Evolutionary conservation across 163 green algal genomes (phyloP), one percentile per base, ranked within the genome.

Genomic region (Volvox carteri): DNA sequence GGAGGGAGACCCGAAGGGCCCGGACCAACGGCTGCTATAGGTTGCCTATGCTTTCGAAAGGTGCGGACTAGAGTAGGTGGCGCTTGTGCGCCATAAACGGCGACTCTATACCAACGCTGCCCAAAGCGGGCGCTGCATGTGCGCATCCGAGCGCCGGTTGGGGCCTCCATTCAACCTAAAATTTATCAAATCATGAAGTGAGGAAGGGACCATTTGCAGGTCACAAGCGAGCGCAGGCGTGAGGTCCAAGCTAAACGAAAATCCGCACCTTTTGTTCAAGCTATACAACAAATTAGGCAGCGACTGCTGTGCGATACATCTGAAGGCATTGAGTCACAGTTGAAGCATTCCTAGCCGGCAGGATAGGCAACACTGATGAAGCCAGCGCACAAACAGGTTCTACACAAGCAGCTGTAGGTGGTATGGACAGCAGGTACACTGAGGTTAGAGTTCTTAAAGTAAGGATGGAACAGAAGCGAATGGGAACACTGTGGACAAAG

Each of bases 81-180:
- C 46, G 50, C 28, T 8, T 21, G n/a, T 12, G 28, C 18, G 4
- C 46, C 21, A 50, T 80, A 44, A 28, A 65, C 28, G 30, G 23
- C 12, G 50, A 70, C 21, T 39, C 48, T 48, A 48, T 48, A 84
- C 30, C n/a, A n/a, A n/a, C 48, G 75, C 5, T 70, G 50, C 30
- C 75, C 75, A 52, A 52, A 8, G 48, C 35, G 50, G 21, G 48
- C n/a, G 42, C 37, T 58, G 48, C 78, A 23, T 19, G 58, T n/a
- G 58, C 78, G 60, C 78, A 62, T 18, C 39, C 58, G 78, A 39
- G 78, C 78, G 39, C 78, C 60, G 5, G 62, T 28, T 42, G 58
- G 28, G 33, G 42, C 42, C 30, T 86, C 78, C 78, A 86, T 86
- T 35, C 5, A 62, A n/a, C 70, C 75, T 84, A 56, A 35, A 52